These are phyloP conservation scores for Fusarium citri DNA, from an alignment of 2,329 filamentous ascomycete genomes.

Conservation along the genomic window DNA sequence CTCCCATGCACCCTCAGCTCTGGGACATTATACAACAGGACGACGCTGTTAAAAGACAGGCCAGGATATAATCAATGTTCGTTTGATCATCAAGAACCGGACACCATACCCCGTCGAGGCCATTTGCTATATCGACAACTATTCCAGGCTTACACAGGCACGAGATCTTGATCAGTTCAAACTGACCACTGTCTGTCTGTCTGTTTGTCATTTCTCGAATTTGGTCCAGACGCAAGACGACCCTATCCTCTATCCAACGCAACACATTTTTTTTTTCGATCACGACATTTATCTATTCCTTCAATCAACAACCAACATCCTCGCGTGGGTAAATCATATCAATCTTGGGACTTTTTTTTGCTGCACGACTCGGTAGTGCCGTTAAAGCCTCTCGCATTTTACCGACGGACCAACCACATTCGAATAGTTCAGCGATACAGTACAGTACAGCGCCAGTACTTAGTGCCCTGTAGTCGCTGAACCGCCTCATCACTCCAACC, in stretches of 20 bases:
- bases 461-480: constrained; percentile 24
- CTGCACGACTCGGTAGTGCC: constrained; percentile 38
- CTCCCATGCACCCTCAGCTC: constrained; percentile 23
- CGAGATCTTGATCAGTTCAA: constrained; percentile 34
- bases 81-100: constrained; percentile 20
- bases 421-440: constrained; percentile 24
- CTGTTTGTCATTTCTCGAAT: constrained; percentile 22
- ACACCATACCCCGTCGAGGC: constrained; percentile 17
- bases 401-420: constrained; percentile 38
- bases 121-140: constrained; percentile 19
- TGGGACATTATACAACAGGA: constrained; percentile 12
- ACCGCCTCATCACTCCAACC: constrained; percentile 29
- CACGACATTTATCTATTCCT: constrained; percentile 31
- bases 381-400: constrained; percentile 32
- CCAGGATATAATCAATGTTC: constrained; percentile 1
- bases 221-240: constrained; percentile 4
- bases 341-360: constrained; percentile 15
- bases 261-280: constrained; percentile 13
- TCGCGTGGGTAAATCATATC: constrained; percentile 17
- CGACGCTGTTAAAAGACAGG: constrained; percentile 1
- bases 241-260: constrained; percentile 10
- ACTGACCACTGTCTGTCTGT: not conserved
- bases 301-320: constrained; percentile 14
- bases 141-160: constrained; percentile 33
- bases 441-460: constrained; percentile 6